Percentiles rank a stretch among this genome's conserved stretches.
phyloP scores from a whole-genome alignment of 1,284 basidiomycete genomes.

The Austroboletus novae-zelandiae region DNA sequence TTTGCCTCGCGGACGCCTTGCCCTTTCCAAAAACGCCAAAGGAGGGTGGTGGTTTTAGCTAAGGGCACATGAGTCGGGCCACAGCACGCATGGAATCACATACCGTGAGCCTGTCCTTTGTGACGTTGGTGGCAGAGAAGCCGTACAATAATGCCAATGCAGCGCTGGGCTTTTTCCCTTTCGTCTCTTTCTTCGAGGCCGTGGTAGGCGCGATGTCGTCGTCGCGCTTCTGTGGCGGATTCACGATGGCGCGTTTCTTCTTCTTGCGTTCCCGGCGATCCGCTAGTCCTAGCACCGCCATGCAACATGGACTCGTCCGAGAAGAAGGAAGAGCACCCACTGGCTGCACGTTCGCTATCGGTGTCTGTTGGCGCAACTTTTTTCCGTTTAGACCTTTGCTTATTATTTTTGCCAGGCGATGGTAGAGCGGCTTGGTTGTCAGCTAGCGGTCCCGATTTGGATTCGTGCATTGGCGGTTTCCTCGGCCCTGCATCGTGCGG shows the following conservation, averaged over 20 bases:
- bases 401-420: conserved; percentile 13
- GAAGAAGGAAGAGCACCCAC: conserved; percentile 21
- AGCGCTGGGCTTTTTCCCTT: conserved; percentile 36
- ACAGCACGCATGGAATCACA: conserved; percentile 12
- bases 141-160: conserved; percentile 73
- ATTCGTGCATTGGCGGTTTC: conserved; percentile 4
- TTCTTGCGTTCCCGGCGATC: conserved; percentile 57
- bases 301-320: background rate
- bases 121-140: conserved; percentile 68
- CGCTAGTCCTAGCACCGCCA: conserved; percentile 41
- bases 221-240: conserved; percentile 19
- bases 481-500: conserved; percentile 5
- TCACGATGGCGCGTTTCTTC: conserved; percentile 50
- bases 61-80: conserved; percentile 5
- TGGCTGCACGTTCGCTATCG: conserved; percentile 35
- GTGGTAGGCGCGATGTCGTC: conserved; percentile 10
- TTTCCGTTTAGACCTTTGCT: conserved; percentile 12
- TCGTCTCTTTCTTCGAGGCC: conserved; percentile 20
- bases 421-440: background rate
- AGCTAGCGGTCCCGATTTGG: background rate
- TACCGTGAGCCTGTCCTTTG: conserved; percentile 67
- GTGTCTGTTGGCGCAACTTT: conserved; percentile 10
- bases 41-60: conserved; percentile 43
- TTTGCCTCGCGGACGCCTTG: conserved; percentile 55
- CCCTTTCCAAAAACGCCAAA: conserved; percentile 72